These are phyloP conservation scores for Hymenotorrendiella dingleyae DNA, from an alignment of 2,329 filamentous ascomycete genomes.

Conservation along the genomic window DNA sequence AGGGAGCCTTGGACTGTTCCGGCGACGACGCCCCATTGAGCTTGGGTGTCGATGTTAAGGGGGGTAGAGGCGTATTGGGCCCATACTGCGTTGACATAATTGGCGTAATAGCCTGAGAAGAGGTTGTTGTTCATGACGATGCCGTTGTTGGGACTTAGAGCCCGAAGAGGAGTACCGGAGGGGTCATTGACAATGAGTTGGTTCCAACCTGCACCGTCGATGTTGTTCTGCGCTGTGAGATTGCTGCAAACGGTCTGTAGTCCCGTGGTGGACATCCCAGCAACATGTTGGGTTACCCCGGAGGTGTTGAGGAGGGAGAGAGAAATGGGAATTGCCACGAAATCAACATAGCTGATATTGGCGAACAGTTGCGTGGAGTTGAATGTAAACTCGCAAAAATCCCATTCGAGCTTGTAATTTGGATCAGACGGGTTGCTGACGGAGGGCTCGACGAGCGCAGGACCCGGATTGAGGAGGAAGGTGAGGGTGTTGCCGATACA, in stretches of 20 bases:
- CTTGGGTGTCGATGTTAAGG: slow-evolving; percentile 60
- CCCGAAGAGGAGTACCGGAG: slow-evolving; percentile 33
- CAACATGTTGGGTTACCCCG: slow-evolving; percentile 43
- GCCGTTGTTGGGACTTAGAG: slow-evolving; percentile 38
- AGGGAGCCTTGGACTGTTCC: slow-evolving; percentile 38
- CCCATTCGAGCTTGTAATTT: slow-evolving; percentile 58
- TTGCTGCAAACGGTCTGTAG: slow-evolving; percentile 48
- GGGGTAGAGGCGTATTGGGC: slow-evolving; percentile 33
- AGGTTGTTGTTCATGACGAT: slow-evolving; percentile 33
- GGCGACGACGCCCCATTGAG: slow-evolving; percentile 43
- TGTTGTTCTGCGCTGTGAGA: slow-evolving; percentile 47
- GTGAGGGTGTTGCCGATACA: slow-evolving; percentile 52
- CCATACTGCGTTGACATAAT: slow-evolving; percentile 42
- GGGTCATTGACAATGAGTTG: slow-evolving; percentile 38
- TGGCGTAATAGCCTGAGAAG: slow-evolving; percentile 38
- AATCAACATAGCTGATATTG: slow-evolving; percentile 72
- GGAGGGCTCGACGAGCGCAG: slow-evolving; percentile 69
- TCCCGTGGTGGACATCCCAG: slow-evolving; percentile 53
- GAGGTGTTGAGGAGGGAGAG: slow-evolving; percentile 40
- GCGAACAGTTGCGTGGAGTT: slow-evolving; percentile 56
- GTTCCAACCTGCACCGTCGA: slow-evolving; percentile 57
- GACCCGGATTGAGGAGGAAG: slow-evolving; percentile 63
- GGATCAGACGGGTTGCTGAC: slow-evolving; percentile 59
- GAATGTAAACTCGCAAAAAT: slow-evolving; percentile 65
- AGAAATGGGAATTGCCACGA: slow-evolving; percentile 60